These are phyloP conservation scores for Pyrenophora teres DNA, from an alignment of 2,329 filamentous ascomycete genomes.

Conservation along the genomic window DNA sequence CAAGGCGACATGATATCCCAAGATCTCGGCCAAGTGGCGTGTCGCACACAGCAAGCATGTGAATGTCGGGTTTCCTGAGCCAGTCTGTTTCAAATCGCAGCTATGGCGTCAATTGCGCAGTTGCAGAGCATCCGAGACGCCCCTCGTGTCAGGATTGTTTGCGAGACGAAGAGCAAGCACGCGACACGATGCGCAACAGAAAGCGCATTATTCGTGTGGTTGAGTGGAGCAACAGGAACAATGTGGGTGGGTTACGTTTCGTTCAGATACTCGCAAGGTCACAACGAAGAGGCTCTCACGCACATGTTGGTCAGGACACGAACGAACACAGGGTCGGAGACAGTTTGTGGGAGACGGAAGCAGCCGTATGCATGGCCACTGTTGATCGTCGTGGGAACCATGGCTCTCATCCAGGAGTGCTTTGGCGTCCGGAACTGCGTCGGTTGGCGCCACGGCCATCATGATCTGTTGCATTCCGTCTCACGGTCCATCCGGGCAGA, in stretches of 20 bases:
- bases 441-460: neutral
- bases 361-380: constrained; percentile 16
- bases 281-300: neutral
- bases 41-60: neutral
- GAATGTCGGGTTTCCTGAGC: neutral
- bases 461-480: too few species aligned
- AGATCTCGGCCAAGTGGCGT: too few species aligned
- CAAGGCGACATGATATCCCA: too few species aligned
- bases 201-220: neutral
- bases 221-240: neutral
- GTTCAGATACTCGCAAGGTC: neutral
- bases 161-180: constrained; percentile 14
- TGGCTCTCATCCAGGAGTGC: constrained; percentile 11
- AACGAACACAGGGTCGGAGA: constrained; percentile 10
- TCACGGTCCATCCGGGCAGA: neutral
- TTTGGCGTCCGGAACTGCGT: neutral
- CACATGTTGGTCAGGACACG: neutral
- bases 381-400: constrained; percentile 16
- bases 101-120: constrained; percentile 4
- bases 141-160: constrained; percentile 30
- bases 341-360: constrained; percentile 4
- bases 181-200: constrained; percentile 12
- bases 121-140: constrained; percentile 20
- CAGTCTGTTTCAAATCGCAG: constrained; percentile 19
- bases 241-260: neutral